phyloP scores from a whole-genome alignment of 345 rosid genomes.

The Psidium guajava region DNA sequence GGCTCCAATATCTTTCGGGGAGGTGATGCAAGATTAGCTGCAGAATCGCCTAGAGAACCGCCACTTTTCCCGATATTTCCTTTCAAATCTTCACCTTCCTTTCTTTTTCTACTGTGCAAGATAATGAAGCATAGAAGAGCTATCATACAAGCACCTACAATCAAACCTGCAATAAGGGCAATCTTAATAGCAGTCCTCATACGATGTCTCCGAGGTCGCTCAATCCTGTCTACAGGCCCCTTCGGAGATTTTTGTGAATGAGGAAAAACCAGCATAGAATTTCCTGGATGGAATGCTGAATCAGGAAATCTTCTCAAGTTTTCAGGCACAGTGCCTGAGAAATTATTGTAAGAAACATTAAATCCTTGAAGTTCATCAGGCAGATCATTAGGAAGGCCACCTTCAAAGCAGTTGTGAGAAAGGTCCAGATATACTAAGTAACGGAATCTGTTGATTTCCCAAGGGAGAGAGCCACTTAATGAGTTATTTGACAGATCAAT shows the following conservation, averaged over 20 bases:
- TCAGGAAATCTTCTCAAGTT: constrained; percentile 63
- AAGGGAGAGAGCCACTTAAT: constrained; percentile 41
- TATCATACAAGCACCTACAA: constrained; percentile 31
- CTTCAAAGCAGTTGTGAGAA: constrained; percentile 57
- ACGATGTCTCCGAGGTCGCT: constrained; percentile 15
- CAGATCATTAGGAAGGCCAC: constrained; percentile 56
- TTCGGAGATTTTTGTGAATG: constrained; percentile 23
- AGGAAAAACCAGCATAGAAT: constrained; percentile 39
- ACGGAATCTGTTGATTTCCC: constrained; percentile 27
- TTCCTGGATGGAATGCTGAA: constrained; percentile 83
- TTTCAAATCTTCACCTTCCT: constrained; percentile 10
- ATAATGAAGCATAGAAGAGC: constrained; percentile 33
- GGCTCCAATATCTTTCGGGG: constrained; percentile 22
- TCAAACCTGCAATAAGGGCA: constrained; percentile 48
- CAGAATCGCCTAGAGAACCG: constrained; percentile 17
- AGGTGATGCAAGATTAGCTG: constrained; percentile 26
- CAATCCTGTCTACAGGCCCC: constrained; percentile 18
- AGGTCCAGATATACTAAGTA: constrained; percentile 51
- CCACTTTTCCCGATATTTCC: constrained; percentile 19
- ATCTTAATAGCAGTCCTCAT: constrained; percentile 35
- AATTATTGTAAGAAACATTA: constrained; percentile 60
- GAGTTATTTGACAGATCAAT: constrained; percentile 67
- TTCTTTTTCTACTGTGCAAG: constrained; percentile 15
- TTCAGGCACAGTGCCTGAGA: constrained; percentile 65
- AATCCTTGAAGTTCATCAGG: constrained; percentile 48